Percentiles rank a stretch among this genome's conserved stretches.
These are phyloP conservation scores for Penicillium sp. DNA, from an alignment of 2,329 filamentous ascomycete genomes.

Conservation along the genomic window DNA sequence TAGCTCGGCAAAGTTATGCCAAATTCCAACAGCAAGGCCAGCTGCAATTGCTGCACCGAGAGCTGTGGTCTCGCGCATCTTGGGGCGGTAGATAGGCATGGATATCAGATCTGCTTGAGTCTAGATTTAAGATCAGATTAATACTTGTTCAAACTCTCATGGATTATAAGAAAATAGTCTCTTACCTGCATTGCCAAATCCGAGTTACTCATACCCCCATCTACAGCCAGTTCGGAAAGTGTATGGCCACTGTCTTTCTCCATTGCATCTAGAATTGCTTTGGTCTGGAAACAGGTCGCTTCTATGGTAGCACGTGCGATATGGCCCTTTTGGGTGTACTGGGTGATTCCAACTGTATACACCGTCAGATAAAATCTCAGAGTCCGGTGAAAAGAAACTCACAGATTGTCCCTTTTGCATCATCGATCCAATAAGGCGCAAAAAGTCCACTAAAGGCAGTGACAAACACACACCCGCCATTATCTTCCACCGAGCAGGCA, in stretches of 20 bases:
- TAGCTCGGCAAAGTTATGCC: constrained; percentile 71
- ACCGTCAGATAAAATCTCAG: constrained; percentile 4
- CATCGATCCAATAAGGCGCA: constrained; percentile 92
- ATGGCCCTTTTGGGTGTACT: constrained; percentile 80
- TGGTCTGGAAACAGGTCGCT: constrained; percentile 88
- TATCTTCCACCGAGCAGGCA: constrained; percentile 66
- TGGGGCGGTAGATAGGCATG: constrained; percentile 78
- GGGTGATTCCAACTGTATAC: constrained; percentile 68
- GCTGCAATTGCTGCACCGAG: constrained; percentile 86
- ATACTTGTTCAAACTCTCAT: constrained; percentile 16
- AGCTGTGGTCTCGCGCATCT: constrained; percentile 87
- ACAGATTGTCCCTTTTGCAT: constrained; percentile 85
- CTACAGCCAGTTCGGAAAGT: constrained; percentile 75
- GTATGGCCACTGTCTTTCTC: constrained; percentile 76
- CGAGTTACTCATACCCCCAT: constrained; percentile 85
- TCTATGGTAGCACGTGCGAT: constrained; percentile 86
- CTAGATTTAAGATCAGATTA: constrained; percentile 3
- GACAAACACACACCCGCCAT: constrained; percentile 80
- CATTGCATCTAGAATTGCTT: constrained; percentile 91
- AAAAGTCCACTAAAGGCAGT: constrained; percentile 90
- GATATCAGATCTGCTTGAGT: constrained; percentile 83
- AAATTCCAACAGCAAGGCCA: constrained; percentile 74
- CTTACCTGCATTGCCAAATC: constrained; percentile 77
- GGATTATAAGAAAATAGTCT: background rate
- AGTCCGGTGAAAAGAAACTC: constrained; percentile 31